phyloP scores from a whole-genome alignment of 192 early-diverging fungal genomes.

The Mortierella claussenii region DNA sequence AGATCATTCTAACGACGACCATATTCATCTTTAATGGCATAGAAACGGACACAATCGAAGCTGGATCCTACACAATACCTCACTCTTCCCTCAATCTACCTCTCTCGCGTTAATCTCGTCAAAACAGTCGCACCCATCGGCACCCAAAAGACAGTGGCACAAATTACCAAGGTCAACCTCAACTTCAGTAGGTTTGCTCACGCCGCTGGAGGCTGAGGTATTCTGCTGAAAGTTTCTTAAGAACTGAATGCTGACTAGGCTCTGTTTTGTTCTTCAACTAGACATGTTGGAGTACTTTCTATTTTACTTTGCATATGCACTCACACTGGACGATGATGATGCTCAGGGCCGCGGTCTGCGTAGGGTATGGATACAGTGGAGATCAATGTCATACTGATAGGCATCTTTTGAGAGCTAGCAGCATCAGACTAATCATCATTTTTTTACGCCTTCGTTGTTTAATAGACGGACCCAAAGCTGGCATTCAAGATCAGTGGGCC shows the following conservation, averaged over 20 bases:
- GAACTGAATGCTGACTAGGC: neutral
- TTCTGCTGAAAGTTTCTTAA: neutral
- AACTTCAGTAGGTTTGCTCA: conserved; percentile 41
- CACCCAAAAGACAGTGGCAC: conserved; percentile 32
- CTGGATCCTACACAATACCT: conserved; percentile 44
- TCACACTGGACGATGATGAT: conserved; percentile 48
- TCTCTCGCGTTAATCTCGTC: conserved; percentile 42
- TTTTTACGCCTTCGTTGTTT: too few species aligned
- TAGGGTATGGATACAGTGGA: conserved; percentile 10
- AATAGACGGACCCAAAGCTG: conserved; percentile 44
- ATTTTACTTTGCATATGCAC: conserved; percentile 51
- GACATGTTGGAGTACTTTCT: conserved; percentile 54
- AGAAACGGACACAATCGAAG: conserved; percentile 47
- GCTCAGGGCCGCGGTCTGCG: conserved; percentile 29
- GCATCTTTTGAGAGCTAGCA: too few species aligned
- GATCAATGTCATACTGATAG: too few species aligned
- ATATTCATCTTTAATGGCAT: too few species aligned
- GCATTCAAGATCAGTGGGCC: conserved; percentile 35
- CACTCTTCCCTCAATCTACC: conserved; percentile 45
- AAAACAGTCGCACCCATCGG: conserved; percentile 32
- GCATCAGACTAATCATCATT: too few species aligned
- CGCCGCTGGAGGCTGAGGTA: neutral
- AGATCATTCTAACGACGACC: too few species aligned
- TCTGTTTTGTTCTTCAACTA: neutral
- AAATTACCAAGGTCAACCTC: conserved; percentile 47